These are phyloP conservation scores for Paraleonurus japonicus DNA, from an alignment of 257 asterid genomes.

Conservation along the genomic window DNA sequence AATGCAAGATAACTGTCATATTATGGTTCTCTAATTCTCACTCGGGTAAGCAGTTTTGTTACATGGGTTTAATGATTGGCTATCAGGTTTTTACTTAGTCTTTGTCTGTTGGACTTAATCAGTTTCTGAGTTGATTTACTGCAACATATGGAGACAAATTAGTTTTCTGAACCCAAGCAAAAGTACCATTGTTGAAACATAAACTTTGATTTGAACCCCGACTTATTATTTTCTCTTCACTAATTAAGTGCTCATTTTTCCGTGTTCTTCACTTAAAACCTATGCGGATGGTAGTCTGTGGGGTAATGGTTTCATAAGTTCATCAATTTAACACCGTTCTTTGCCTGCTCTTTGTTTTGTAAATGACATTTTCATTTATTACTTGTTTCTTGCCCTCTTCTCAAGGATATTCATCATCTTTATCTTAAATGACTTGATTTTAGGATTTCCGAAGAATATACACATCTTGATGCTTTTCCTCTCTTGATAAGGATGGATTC, in stretches of 20 bases:
- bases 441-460: not conserved
- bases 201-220: not conserved
- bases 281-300: not conserved
- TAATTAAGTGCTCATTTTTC: not conserved
- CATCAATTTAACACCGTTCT: not conserved
- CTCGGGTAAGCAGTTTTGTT: constrained; percentile 11
- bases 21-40: constrained; percentile 7
- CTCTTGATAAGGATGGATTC: constrained; percentile 8
- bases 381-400: not conserved
- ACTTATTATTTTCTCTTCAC: not conserved
- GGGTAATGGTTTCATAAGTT: not conserved
- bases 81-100: not conserved
- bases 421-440: not conserved
- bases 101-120: not conserved
- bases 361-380: not conserved
- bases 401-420: not conserved
- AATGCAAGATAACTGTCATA: constrained; percentile 32
- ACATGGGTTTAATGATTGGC: not conserved
- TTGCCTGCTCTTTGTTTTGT: not conserved
- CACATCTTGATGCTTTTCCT: not conserved
- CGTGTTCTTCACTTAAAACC: not conserved
- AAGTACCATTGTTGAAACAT: not conserved
- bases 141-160: not conserved
- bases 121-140: not conserved
- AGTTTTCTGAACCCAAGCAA: not conserved